phyloP scores from a whole-genome alignment of 805 yeast genomes.

The Spathaspora passalidarum region DNA sequence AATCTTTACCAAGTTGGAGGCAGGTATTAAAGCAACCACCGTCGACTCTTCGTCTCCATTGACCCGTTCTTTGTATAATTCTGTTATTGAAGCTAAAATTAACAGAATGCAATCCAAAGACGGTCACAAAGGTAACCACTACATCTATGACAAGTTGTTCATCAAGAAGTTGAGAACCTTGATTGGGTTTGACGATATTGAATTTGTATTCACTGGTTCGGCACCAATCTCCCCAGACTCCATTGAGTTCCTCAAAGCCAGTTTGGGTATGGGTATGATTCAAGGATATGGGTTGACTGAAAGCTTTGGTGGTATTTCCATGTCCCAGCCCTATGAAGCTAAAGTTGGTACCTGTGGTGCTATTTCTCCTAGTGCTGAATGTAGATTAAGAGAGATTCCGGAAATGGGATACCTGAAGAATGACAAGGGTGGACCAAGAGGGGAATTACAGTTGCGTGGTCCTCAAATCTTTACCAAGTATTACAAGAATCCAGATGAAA shows the following conservation, averaged over 20 bases:
- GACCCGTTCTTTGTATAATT: conserved; percentile 17
- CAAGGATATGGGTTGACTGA: conserved; percentile 79
- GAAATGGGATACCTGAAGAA: conserved; percentile 48
- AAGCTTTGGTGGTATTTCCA: conserved; percentile 53
- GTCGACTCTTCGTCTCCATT: conserved; percentile 10
- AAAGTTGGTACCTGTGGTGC: conserved; percentile 39
- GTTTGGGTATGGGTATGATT: conserved; percentile 51
- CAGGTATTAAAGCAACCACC: conserved; percentile 22
- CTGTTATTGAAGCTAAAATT: conserved; percentile 18
- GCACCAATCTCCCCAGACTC: conserved; percentile 71
- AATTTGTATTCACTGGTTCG: conserved; percentile 44
- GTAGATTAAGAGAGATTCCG: conserved; percentile 62
- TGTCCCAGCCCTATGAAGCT: conserved; percentile 40
- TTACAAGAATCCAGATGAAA: conserved; percentile 48
- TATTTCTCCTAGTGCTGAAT: conserved; percentile 49
- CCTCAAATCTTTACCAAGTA: conserved; percentile 56
- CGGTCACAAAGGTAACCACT: conserved; percentile 33
- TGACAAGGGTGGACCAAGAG: conserved; percentile 34
- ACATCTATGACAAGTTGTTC: conserved; percentile 33
- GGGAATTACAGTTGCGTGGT: conserved; percentile 58
- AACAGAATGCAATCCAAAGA: conserved; percentile 34
- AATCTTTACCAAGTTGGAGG: conserved; percentile 33
- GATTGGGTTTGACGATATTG: conserved; percentile 30
- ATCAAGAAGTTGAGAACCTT: conserved; percentile 35
- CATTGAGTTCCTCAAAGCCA: conserved; percentile 55